Base-by-base conservation (phyloP, 305 asterid genomes). In the Petunia hybrid region DNA sequence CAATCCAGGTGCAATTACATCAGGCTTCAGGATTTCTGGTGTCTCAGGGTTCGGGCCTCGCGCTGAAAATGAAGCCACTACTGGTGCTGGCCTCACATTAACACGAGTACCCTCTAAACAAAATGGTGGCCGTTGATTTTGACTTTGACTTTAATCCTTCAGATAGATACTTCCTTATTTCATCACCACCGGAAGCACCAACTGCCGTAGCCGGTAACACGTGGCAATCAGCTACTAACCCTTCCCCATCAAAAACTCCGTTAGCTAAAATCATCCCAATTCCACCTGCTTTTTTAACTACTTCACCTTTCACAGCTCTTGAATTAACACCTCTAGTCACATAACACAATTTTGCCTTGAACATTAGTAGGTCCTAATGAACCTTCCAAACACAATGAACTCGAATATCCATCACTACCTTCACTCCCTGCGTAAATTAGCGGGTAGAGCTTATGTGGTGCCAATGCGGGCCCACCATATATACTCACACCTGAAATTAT, bases 161-260 rank as follows among this genome's bases (percentile, higher is more conserved):
- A 2, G 84, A 83, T 39, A 95, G 89, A 88, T 92, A 95, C 57
- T 83, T 90, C 61, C 97, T 82, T 57, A 95, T 93, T 67, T 90
- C 91, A 7, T 92, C 94, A 0, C 99, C 97, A 31, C 85, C 84
- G 6, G 74, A 22, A 0, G 97, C 95, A 0, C 99, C 99, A 1
- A 95, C 95, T 0, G 99, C 86, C 3, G 97, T 91, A 0, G 97
- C 99, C 4, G 99, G 97, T 48, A 95, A 56, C 75, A 95, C 87
- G 87, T 95, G 99, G 91, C 97, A 87, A 68, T 95, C 99, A 1
- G 97, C 98, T 31, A 95, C 97, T 77, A 95, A 80, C 1, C 98
- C 99, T 77, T 95, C 99, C 4, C 99, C 99, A 61, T 95, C 97
- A 80, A 90, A 92, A 16, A 92, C 97, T 5, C 97, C 98, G 80